Base-by-base conservation (phyloP, 1,284 basidiomycete genomes). In the Sanguinoderma infundibulare region DNA sequence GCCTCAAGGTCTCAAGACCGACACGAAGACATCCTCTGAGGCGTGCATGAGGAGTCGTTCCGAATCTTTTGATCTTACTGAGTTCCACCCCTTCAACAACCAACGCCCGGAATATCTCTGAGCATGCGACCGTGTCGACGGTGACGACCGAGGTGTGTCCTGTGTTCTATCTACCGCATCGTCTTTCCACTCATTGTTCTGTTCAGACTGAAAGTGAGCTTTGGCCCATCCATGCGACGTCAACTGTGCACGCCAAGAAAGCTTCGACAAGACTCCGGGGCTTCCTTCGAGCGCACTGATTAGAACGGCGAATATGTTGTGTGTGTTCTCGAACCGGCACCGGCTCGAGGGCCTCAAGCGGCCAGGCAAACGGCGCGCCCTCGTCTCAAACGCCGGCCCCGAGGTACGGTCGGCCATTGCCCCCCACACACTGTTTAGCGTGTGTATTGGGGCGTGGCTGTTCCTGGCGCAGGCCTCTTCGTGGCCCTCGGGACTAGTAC, bases 401-500 rank as follows among this genome's bases (percentile, higher is more conserved):
- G 57, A 53, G 59, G 53, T 60, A 60, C 59, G 59, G 59, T 55
- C 59, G 38, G 34, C 38, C 24, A 32, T 36, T 24, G 46, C 39
- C 38, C 12, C n/a, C n/a, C 24, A 46, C 24, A 46, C 10, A 46
- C 17, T n/a, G n/a, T n/a, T n/a, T n/a, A n/a, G 24, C 40, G 40
- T 42, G 24, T 14, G 40, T 4, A 26, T 46, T 32, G 28, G 10
- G 44, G 59, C 30, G 46, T 30, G 53, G 53, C 30, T 14, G 59
- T 51, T 60, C 59, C 53, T 60, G 59, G 59, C 53, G 53, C 59
- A 55, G 59, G 59, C 59, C 59, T 60, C 59, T 60, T 28, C 59
- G 59, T 54, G 59, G 59, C 53, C 59, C 59, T 60, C 59, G 59
- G 53, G 59, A 60, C 38, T 55, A 60, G 59, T 60, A 60, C 59